Conservation (phyloP, 148 eudicot genomes). For the Tetragonia tetragonoides region DNA sequence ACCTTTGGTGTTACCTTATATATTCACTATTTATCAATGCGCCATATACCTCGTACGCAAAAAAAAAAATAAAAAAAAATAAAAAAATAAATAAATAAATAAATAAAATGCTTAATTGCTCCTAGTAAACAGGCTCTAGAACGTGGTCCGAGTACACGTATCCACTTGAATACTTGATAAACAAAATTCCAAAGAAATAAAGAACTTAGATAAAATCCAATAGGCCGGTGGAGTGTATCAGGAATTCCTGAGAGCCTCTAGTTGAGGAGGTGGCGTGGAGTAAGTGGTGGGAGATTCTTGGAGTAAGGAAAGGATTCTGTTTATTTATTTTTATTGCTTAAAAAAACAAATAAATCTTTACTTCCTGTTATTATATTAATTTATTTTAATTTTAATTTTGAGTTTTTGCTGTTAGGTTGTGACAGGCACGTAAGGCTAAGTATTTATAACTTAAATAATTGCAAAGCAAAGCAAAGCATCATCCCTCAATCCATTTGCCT, state of each 20-base stretch:
- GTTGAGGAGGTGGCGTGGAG: slow-evolving; percentile 37
- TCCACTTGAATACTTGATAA: slow-evolving; percentile 2
- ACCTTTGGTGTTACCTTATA: too few relatives aligned
- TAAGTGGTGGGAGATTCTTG: slow-evolving; percentile 33
- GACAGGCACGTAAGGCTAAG: slow-evolving; percentile 32
- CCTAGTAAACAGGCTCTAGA: slow-evolving; percentile 14
- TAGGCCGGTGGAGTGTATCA: slow-evolving; percentile 29
- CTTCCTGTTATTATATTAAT: neutral
- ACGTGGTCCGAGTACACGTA: slow-evolving; percentile 36
- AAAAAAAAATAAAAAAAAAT: too few relatives aligned
- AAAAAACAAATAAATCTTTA: neutral
- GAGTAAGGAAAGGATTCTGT: slow-evolving; percentile 8
- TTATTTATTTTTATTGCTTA: neutral
- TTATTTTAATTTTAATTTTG: neutral
- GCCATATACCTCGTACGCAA: too few relatives aligned
- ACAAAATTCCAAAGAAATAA: neutral
- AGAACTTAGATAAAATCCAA: slow-evolving; percentile 9
- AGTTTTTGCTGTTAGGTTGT: slow-evolving; percentile 16
- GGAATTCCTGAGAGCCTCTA: slow-evolving; percentile 13
- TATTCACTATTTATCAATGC: too few relatives aligned
- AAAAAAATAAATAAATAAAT: too few relatives aligned
- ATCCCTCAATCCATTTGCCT: neutral
- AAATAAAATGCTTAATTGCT: neutral
- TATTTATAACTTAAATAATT: slow-evolving; percentile 20
- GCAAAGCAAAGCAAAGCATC: slow-evolving; percentile 32